These are phyloP conservation scores for Yarrowia yakushimensis DNA, from an alignment of 805 yeast genomes.

Conservation along the genomic window DNA sequence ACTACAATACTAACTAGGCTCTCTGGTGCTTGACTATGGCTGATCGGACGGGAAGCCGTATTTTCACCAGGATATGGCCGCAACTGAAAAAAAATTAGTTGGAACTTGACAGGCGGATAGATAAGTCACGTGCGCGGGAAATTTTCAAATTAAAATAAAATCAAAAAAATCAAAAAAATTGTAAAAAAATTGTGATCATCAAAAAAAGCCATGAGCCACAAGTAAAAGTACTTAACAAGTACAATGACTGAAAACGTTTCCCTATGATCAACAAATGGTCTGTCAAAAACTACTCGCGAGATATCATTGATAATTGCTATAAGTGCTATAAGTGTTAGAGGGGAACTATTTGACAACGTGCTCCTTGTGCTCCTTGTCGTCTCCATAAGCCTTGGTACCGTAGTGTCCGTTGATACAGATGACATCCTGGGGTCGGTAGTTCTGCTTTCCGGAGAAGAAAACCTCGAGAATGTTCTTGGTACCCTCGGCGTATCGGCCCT, in stretches of 20 bases:
- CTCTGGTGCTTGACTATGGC: constrained; percentile 18
- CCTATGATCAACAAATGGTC: no score
- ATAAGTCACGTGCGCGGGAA: neutral
- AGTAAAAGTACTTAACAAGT: no score
- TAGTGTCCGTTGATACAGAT: constrained; percentile 69
- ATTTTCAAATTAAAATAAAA: no score
- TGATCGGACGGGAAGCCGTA: constrained; percentile 20
- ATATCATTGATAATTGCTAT: neutral
- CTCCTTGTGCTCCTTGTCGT: constrained; percentile 36
- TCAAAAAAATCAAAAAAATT: no score
- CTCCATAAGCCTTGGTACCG: constrained; percentile 71
- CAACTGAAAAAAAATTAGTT: neutral
- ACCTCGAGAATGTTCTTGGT: constrained; percentile 60
- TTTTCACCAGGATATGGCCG: constrained; percentile 16
- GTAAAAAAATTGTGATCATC: no score
- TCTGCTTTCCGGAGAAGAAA: constrained; percentile 57
- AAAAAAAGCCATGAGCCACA: no score
- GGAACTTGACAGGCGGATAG: no score
- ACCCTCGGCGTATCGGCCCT: constrained; percentile 67
- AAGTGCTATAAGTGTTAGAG: neutral
- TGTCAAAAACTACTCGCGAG: no score
- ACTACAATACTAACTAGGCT: constrained; percentile 15
- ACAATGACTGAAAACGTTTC: no score
- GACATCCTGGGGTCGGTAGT: constrained; percentile 73
- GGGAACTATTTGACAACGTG: constrained; percentile 9